These are phyloP conservation scores for Suillus discolor DNA, from an alignment of 768 basidiomycete species.

Conservation along the genomic window DNA sequence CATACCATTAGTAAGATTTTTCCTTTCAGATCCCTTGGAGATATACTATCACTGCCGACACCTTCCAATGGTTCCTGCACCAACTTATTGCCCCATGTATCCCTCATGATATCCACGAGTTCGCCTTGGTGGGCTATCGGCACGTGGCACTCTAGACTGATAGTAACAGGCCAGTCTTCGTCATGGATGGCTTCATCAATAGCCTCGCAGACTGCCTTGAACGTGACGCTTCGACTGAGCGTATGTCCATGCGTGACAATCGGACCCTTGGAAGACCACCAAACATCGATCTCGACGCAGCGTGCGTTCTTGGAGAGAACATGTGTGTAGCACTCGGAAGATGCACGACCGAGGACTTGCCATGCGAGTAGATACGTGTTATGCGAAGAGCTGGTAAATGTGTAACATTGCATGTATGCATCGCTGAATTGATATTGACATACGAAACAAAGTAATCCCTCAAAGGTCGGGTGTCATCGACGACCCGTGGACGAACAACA, in stretches of 20 bases:
- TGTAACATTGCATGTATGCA: neutral
- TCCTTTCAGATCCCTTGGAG: conserved; percentile 52
- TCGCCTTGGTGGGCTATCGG: conserved; percentile 49
- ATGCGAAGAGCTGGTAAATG: conserved; percentile 53
- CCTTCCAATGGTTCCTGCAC: conserved; percentile 41
- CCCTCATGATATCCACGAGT: conserved; percentile 53
- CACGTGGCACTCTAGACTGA: conserved; percentile 68
- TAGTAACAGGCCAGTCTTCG: conserved; percentile 56
- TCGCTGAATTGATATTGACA: conserved; percentile 5
- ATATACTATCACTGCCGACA: conserved; percentile 37
- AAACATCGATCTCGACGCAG: conserved; percentile 72
- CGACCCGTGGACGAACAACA: conserved; percentile 30
- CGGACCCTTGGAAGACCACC: conserved; percentile 55
- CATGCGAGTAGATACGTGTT: conserved; percentile 66
- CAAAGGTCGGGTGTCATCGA: conserved; percentile 49
- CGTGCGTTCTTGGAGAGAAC: conserved; percentile 53
- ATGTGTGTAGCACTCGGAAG: conserved; percentile 55
- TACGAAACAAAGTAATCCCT: conserved; percentile 59
- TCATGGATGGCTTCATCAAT: conserved; percentile 41
- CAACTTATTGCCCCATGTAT: conserved; percentile 54
- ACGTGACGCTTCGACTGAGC: conserved; percentile 52
- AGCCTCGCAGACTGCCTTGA: conserved; percentile 53
- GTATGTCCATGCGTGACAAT: conserved; percentile 67
- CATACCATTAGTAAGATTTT: conserved; percentile 60
- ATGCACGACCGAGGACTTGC: conserved; percentile 57